Conservation (phyloP, 805 yeast genomes). For the Metschnikowia noctiluminum region DNA sequence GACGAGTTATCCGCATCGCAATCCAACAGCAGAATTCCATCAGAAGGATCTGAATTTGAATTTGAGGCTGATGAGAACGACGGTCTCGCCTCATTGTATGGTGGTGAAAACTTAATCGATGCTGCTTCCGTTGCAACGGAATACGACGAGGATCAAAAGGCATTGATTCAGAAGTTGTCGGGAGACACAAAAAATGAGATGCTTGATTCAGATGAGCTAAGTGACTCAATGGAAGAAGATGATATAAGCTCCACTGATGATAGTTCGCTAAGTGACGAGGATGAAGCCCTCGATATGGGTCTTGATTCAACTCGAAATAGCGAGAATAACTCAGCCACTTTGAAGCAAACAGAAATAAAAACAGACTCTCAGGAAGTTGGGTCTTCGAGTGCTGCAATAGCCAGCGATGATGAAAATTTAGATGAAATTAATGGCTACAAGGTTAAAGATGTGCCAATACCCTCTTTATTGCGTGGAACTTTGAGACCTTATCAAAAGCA, state of each 20-base stretch:
- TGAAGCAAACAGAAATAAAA: not conserved
- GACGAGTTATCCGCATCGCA: slow-evolving; percentile 12
- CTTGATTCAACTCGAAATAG: not conserved
- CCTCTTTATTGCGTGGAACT: slow-evolving; percentile 73
- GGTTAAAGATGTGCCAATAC: slow-evolving; percentile 68
- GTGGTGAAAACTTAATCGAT: slow-evolving; percentile 10
- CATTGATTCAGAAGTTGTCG: slow-evolving; percentile 22
- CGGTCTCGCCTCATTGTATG: slow-evolving; percentile 34
- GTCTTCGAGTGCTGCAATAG: not conserved
- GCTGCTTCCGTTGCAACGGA: slow-evolving; percentile 13
- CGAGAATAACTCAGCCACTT: slow-evolving; percentile 2
- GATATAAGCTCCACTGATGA: slow-evolving; percentile 9
- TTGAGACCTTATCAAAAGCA: slow-evolving; percentile 91
- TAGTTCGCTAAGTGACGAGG: slow-evolving; percentile 13
- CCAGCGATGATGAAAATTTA: slow-evolving; percentile 14
- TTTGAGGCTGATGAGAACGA: not conserved
- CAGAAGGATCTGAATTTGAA: slow-evolving; percentile 10
- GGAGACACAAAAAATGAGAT: slow-evolving; percentile 16
- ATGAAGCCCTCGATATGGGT: not conserved
- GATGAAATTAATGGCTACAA: slow-evolving; percentile 41
- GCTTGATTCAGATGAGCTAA: slow-evolving; percentile 19
- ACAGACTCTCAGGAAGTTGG: not conserved
- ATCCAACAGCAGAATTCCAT: slow-evolving; percentile 19
- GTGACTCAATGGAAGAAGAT: slow-evolving; percentile 19
- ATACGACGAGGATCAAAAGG: slow-evolving; percentile 34